phyloP scores from a whole-genome alignment of 2,329 filamentous ascomycete species.

The Biscogniauxia mediterranea region DNA sequence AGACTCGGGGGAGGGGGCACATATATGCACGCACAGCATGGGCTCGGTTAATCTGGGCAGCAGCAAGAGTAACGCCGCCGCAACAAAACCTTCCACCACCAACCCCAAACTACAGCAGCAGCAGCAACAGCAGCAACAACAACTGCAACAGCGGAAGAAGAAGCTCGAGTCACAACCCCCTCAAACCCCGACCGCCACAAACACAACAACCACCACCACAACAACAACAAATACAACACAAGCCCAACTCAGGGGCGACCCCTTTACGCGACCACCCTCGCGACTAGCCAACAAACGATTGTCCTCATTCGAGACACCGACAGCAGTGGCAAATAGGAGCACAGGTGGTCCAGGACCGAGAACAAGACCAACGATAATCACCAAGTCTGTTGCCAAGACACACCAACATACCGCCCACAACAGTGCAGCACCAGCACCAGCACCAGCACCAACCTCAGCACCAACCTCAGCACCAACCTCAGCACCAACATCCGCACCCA shows the following conservation, averaged over 20 bases:
- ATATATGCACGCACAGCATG: background rate
- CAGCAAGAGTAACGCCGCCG: background rate
- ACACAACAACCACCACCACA: slow-evolving; percentile 17
- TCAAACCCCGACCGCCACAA: slow-evolving; percentile 5
- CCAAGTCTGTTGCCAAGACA: slow-evolving; percentile 16
- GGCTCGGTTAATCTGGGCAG: background rate
- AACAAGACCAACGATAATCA: slow-evolving; percentile 9
- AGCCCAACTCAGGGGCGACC: background rate
- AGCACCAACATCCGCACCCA: slow-evolving; percentile 8
- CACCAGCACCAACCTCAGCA: slow-evolving; percentile 7
- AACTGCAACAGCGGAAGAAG: background rate
- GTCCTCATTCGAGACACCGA: background rate
- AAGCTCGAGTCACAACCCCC: background rate
- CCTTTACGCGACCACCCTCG: background rate
- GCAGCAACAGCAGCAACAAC: background rate
- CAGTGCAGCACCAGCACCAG: slow-evolving; percentile 9
- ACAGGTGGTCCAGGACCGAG: background rate
- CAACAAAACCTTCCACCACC: background rate
- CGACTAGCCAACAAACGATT: background rate
- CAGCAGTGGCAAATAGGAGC: background rate
- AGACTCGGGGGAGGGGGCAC: background rate
- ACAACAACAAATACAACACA: slow-evolving; percentile 13
- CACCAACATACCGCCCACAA: slow-evolving; percentile 4
- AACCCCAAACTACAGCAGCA: background rate
- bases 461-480: slow-evolving; percentile 6